Conservation (phyloP, 2,329 filamentous ascomycete genomes). For the Diplodia seriata region DNA sequence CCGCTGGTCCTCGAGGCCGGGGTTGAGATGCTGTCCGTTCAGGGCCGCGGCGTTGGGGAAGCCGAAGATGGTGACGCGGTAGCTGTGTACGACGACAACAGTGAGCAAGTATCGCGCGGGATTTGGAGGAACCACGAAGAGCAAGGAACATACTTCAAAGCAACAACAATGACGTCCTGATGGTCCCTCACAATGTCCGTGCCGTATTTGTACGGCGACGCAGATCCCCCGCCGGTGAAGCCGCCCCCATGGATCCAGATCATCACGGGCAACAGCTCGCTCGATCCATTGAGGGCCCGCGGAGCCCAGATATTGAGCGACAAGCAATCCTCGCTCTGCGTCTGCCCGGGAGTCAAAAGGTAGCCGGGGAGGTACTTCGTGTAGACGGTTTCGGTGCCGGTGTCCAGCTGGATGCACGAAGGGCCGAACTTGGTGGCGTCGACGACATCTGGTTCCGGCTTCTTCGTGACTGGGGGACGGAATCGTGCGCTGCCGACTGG, state of each 20-base stretch:
- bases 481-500: constrained; percentile 24
- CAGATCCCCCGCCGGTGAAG: constrained; percentile 46
- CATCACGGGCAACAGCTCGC: constrained; percentile 47
- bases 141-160: constrained; percentile 45
- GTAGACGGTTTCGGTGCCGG: constrained; percentile 37
- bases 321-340: constrained; percentile 42
- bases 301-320: constrained; percentile 46
- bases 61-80: constrained; percentile 53
- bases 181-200: constrained; percentile 44
- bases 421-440: constrained; percentile 38
- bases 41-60: constrained; percentile 45
- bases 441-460: constrained; percentile 34
- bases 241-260: constrained; percentile 54
- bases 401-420: constrained; percentile 38
- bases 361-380: constrained; percentile 38
- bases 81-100: constrained; percentile 44
- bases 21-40: constrained; percentile 46
- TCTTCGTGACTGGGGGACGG: constrained; percentile 36
- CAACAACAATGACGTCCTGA: constrained; percentile 52
- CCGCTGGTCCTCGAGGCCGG: constrained; percentile 48
- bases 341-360: constrained; percentile 37
- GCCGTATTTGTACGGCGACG: constrained; percentile 49
- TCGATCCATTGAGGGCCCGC: constrained; percentile 34
- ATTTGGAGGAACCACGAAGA: constrained; percentile 45
- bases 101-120: too few species aligned